Conservation (phyloP, 2,329 filamentous ascomycete species). For the Talaromyces sp. region DNA sequence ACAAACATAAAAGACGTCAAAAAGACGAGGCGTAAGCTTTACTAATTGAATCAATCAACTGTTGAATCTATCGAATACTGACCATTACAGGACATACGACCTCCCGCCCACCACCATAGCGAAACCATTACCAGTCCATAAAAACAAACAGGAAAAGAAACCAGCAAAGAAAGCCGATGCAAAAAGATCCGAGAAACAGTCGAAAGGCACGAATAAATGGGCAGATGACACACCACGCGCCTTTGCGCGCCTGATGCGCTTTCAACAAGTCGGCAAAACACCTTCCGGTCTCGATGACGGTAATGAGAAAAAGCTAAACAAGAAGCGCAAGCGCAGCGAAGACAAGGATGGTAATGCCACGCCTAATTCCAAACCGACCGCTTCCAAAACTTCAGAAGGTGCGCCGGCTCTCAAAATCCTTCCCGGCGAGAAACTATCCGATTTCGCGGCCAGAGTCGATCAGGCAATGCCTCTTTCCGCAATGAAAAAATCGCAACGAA, state of each 20-base stretch:
- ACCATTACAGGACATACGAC: conserved; percentile 46
- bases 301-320: conserved; percentile 38
- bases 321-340: conserved; percentile 50
- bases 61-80: not conserved
- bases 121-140: conserved; percentile 57
- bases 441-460: conserved; percentile 81
- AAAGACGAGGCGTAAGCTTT: conserved; percentile 53
- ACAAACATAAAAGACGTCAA: conserved; percentile 72
- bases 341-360: conserved; percentile 21
- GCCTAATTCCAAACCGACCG: not conserved
- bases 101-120: conserved; percentile 62
- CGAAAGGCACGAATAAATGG: conserved; percentile 25
- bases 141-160: conserved; percentile 38
- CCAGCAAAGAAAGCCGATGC: conserved; percentile 29
- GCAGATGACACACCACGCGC: conserved; percentile 82
- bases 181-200: conserved; percentile 36
- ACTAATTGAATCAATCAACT: not conserved
- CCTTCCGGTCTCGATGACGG: conserved; percentile 69
- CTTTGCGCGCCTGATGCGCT: conserved; percentile 82
- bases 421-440: conserved; percentile 77
- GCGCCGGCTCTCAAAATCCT: conserved; percentile 64
- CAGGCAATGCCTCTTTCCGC: conserved; percentile 75
- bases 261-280: conserved; percentile 57
- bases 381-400: not conserved
- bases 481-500: conserved; percentile 58